Evolutionary conservation across 2,329 filamentous ascomycete species (phyloP).

Genomic region (Acephala macrosclerotiorum): DNA sequence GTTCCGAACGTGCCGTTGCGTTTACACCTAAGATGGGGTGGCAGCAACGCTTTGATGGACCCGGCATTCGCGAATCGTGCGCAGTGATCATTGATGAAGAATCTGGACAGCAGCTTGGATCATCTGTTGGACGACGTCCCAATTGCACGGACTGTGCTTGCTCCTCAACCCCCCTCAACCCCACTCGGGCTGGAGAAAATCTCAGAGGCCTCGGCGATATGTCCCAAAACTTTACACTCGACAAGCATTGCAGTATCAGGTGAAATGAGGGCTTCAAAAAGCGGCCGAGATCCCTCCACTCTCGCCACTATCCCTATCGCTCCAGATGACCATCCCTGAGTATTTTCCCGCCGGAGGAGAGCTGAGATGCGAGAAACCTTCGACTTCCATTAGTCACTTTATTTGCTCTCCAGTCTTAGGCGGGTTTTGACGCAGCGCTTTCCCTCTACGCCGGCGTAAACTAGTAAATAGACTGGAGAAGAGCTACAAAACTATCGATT

Average conservation of each 20-base stretch:
- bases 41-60: background rate
- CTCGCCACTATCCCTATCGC: background rate
- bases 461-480: conserved; percentile 3
- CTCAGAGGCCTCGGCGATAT: background rate
- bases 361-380: conserved; percentile 1
- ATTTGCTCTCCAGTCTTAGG: background rate
- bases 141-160: background rate
- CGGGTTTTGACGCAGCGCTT: background rate
- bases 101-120: background rate
- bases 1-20: background rate
- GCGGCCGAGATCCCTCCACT: background rate
- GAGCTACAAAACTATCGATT: background rate
- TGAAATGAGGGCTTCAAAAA: background rate
- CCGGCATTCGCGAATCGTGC: background rate
- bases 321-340: background rate
- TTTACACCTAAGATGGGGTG: background rate
- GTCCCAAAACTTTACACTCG: background rate
- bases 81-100: background rate
- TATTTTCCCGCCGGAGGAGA: background rate
- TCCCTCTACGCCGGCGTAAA: background rate
- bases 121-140: background rate
- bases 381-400: background rate
- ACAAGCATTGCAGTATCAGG: background rate
- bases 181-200: background rate
- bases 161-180: background rate